A percentile compares a stretch with the other conserved stretches of the same genome.
Evolutionary conservation across 257 asterid species (phyloP).

Genomic region (Solanum piurae): DNA sequence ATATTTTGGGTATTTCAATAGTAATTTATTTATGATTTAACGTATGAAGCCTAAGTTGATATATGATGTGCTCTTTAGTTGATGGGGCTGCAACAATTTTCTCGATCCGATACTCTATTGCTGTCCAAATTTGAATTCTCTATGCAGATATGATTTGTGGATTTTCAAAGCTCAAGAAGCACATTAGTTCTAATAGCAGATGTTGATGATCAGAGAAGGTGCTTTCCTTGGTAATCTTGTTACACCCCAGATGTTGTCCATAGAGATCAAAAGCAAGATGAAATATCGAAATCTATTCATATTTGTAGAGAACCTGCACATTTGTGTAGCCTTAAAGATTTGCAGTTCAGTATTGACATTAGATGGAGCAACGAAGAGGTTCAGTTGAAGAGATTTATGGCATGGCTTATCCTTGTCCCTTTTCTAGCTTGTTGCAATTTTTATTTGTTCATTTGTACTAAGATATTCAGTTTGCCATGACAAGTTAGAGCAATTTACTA

Average conservation of each 20-base stretch:
- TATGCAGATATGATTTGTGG: neutral
- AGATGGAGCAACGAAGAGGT: no score
- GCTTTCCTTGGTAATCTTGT: neutral
- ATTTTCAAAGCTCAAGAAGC: neutral
- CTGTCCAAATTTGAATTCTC: neutral
- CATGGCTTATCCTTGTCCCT: no score
- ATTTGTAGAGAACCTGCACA: neutral
- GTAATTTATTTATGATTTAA: neutral
- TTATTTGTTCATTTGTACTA: no score
- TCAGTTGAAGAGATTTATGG: no score
- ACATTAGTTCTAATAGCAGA: neutral
- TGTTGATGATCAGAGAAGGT: neutral
- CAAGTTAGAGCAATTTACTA: no score
- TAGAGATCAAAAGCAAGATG: neutral
- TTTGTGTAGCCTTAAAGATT: neutral
- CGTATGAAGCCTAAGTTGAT: neutral
- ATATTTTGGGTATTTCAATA: no score
- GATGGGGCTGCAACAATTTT: neutral
- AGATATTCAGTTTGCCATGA: no score
- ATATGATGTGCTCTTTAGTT: neutral
- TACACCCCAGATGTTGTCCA: neutral
- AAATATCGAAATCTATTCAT: neutral
- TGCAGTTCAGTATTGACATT: no score
- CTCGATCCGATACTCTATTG: neutral
- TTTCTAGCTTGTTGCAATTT: no score